Evolutionary conservation across 2,329 filamentous ascomycete genomes (phyloP).

Genomic region (Dissoconium aciculare): DNA sequence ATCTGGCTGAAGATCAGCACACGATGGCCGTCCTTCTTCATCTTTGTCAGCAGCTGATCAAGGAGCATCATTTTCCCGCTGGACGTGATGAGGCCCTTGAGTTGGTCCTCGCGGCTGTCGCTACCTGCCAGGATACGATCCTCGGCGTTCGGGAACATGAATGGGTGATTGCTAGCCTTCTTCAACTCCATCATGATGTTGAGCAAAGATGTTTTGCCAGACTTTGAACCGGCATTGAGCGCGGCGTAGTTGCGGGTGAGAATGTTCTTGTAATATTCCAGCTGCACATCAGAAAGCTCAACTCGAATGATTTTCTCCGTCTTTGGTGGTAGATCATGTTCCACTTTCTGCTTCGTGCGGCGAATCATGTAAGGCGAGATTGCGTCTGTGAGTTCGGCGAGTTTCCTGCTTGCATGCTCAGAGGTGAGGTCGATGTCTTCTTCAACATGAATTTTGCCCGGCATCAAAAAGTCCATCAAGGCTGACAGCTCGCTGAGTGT

Average conservation of each 20-base stretch:
- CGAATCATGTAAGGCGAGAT: constrained; percentile 92
- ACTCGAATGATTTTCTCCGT: constrained; percentile 98
- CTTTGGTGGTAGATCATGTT: constrained; percentile 90
- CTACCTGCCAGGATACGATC: constrained; percentile 67
- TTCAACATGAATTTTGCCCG: constrained; percentile 81
- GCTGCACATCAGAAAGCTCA: constrained; percentile 85
- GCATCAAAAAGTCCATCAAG: constrained; percentile 90
- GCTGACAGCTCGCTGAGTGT: constrained; percentile 85
- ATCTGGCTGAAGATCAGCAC: constrained; percentile 98
- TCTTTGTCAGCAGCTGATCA: constrained; percentile 82
- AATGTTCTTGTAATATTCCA: constrained; percentile 99
- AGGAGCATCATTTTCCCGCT: constrained; percentile 99
- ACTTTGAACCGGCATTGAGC: constrained; percentile 74
- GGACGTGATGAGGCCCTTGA: constrained; percentile 86
- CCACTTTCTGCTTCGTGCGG: constrained; percentile 92
- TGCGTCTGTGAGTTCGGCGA: constrained; percentile 67
- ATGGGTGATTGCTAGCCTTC: constrained; percentile 96
- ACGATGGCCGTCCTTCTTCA: constrained; percentile 85
- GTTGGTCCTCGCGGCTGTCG: constrained; percentile 68
- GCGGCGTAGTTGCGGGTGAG: constrained; percentile 91
- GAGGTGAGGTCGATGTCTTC: constrained; percentile 73
- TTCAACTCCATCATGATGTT: constrained; percentile 99
- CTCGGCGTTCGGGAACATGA: constrained; percentile 92
- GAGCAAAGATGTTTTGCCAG: constrained; percentile 84
- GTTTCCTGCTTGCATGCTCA: constrained; percentile 70